Evolutionary conservation across 257 asterid genomes (phyloP), one percentile per base, ranked within the genome.

Genomic region (Solanum megistacrolobum): DNA sequence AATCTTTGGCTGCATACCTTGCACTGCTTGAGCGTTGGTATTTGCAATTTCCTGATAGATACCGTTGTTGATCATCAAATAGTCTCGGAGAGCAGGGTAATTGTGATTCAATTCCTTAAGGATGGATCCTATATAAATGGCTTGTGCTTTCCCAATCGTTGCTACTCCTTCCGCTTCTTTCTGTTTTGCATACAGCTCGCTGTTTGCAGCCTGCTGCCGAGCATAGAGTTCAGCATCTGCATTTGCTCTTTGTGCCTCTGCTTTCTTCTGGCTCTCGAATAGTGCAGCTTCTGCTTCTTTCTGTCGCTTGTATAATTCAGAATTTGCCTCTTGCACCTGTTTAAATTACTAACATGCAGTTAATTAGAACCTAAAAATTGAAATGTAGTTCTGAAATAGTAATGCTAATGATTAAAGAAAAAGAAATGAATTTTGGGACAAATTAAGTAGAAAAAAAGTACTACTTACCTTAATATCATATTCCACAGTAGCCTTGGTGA

Each of bases 271-370:
- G 34, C 65, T 87, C 48, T 87, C 89, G 16, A 32, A 87, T 60
- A 87, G 39, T 7, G 72, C 69, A 1, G 86, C 89, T 76, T 76
- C 86, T 9, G 89, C 89, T 31, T 82, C 84, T 48, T 87, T 87
- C 35, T 87, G 89, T 3, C 83, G n/a, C 74, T 62, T 62, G 85
- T 76, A 87, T 55, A 87, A 52, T 72, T 76, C 66, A 4, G 89
- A 60, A 27, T 87, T 87, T 4, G 89, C 86, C 89, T 87, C 86
- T 76, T 87, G 89, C 25, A 87, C 89, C 86, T 87, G 62, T 78
- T n/a, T 39, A n/a, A n/a, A 39, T 38, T 41, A 35, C 36, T 36
- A 18, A 55, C 25, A 55, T 55, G 23, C 18, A 48, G 55, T 13
- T 48, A 48, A 48, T 48, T 48, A 14, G 60, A 48, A 48, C 60